phyloP scores from a whole-genome alignment of 2,329 filamentous ascomycete species.

The Pseudocercospora vitis region DNA sequence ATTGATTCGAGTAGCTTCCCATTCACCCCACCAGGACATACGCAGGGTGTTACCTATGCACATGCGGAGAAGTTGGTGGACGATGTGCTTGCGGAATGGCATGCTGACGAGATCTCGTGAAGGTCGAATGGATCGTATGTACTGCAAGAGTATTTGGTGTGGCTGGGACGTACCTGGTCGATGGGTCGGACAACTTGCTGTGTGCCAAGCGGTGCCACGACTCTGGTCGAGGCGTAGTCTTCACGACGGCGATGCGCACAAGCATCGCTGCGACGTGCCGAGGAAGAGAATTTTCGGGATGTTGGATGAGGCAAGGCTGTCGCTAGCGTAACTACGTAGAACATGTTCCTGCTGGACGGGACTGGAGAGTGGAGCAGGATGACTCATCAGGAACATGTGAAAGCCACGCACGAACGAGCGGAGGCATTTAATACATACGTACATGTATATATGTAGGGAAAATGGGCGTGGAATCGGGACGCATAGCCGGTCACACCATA shows the following conservation, averaged over 20 bases:
- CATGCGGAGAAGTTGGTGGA: slow-evolving; percentile 27
- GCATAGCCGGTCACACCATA: too few species aligned
- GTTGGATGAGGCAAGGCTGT: slow-evolving; percentile 4
- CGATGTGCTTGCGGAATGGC: slow-evolving; percentile 18
- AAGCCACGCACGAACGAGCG: not conserved
- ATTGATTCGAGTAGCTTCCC: slow-evolving; percentile 41
- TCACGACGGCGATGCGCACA: too few species aligned
- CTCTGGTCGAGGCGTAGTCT: too few species aligned
- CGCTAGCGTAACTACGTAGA: not conserved
- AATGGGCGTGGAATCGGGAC: too few species aligned
- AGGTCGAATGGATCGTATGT: too few species aligned
- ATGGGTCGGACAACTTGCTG: too few species aligned
- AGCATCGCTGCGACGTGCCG: not conserved
- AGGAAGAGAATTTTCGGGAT: not conserved
- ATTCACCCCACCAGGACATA: slow-evolving; percentile 41
- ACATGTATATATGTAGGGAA: too few species aligned
- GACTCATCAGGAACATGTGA: slow-evolving; percentile 2
- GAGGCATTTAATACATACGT: not conserved
- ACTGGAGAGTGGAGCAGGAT: slow-evolving; percentile 3
- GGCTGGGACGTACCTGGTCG: too few species aligned
- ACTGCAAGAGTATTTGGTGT: too few species aligned
- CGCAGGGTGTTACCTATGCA: slow-evolving; percentile 27
- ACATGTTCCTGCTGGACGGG: not conserved
- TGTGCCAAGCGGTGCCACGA: too few species aligned
- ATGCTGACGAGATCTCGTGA: too few species aligned